These are phyloP conservation scores for Sugiyamaella sp. DNA, from an alignment of 1,139 yeast species.

Conservation along the genomic window DNA sequence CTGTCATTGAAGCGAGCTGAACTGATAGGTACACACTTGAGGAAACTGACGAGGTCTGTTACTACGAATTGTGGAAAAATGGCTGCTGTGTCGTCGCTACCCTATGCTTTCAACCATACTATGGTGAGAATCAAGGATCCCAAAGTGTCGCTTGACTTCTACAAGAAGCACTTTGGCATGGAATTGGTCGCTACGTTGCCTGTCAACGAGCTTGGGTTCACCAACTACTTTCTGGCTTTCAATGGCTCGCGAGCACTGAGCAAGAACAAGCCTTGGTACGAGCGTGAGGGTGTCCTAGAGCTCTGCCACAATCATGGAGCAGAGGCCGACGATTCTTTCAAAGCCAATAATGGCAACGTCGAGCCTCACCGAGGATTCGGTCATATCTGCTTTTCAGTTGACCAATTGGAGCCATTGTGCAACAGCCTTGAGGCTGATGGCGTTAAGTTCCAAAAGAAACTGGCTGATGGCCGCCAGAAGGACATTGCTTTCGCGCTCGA, in stretches of 20 bases:
- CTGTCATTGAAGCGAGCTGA: constrained; percentile 1
- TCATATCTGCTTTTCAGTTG: constrained; percentile 86
- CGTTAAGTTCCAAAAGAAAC: constrained; percentile 78
- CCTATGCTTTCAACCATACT: constrained; percentile 41
- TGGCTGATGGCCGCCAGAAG: constrained; percentile 88
- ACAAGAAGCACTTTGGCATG: constrained; percentile 76
- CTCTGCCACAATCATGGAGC: constrained; percentile 80
- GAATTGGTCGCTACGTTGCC: constrained; percentile 56
- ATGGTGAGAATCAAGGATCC: constrained; percentile 85
- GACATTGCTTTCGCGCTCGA: constrained; percentile 93
- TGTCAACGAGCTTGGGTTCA: constrained; percentile 59
- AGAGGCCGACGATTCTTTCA: constrained; percentile 61
- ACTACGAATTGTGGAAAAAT: constrained; percentile 9
- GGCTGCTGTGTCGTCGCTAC: constrained; percentile 12
- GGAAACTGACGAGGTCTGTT: neutral
- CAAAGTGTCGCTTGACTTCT: constrained; percentile 68
- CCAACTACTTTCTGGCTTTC: constrained; percentile 69
- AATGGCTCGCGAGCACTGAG: constrained; percentile 51
- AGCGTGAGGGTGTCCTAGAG: constrained; percentile 78
- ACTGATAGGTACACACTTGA: constrained; percentile 2
- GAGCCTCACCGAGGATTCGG: constrained; percentile 91
- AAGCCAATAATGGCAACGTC: constrained; percentile 77
- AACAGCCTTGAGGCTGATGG: constrained; percentile 54
- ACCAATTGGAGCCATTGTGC: constrained; percentile 70
- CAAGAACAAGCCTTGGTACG: constrained; percentile 56